Evolutionary conservation across 768 basidiomycete species (phyloP).

Genomic region (Leucocoprinus sp.): DNA sequence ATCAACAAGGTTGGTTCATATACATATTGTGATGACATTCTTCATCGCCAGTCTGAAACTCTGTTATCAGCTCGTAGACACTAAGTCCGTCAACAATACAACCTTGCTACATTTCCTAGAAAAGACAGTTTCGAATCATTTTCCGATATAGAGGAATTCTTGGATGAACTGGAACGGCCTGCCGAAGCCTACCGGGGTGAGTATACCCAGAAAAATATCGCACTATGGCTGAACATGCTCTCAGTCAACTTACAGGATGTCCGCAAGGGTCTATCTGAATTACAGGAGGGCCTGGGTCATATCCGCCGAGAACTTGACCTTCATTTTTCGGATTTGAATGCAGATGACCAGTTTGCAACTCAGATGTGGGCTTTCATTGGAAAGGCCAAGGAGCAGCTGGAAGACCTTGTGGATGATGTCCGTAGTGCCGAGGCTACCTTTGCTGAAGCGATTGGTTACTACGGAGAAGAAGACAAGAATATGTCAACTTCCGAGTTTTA

Average conservation of each 20-base stretch:
- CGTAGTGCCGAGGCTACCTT: conserved; percentile 80
- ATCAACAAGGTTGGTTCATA: conserved; percentile 78
- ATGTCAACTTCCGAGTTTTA: conserved; percentile 90
- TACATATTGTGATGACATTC: no score
- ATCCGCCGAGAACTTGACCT: conserved; percentile 77
- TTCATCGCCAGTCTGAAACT: neutral
- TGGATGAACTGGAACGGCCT: conserved; percentile 83
- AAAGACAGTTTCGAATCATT: conserved; percentile 78
- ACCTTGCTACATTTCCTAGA: conserved; percentile 94
- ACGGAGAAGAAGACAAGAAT: conserved; percentile 87
- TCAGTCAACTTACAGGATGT: conserved; percentile 83
- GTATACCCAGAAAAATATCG: neutral
- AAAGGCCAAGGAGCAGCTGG: conserved; percentile 65
- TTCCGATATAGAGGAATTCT: conserved; percentile 82
- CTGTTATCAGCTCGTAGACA: conserved; percentile 76
- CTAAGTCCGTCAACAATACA: conserved; percentile 91
- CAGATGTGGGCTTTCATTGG: conserved; percentile 91
- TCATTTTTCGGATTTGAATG: conserved; percentile 66
- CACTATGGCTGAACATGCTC: conserved; percentile 8
- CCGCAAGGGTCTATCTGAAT: conserved; percentile 62
- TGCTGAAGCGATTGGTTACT: conserved; percentile 80
- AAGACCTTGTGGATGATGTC: conserved; percentile 82
- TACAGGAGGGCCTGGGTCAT: conserved; percentile 67
- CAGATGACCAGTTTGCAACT: conserved; percentile 70
- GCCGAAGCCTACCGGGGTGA: conserved; percentile 90